phyloP scores from a whole-genome alignment of 768 basidiomycete species.

The Dendrothele bispora region DNA sequence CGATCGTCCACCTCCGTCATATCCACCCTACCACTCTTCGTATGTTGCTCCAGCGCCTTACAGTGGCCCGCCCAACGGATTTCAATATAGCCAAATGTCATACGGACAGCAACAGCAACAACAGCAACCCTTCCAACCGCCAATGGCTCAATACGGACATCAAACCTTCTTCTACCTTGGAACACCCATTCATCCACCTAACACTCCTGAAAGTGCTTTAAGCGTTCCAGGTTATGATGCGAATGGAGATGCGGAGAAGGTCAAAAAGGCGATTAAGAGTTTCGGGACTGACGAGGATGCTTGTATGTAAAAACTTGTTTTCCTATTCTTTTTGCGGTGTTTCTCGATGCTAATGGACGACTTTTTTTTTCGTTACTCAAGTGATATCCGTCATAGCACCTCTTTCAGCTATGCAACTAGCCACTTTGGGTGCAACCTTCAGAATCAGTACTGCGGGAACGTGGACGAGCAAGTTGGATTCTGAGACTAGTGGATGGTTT shows the following conservation, averaged over 20 bases:
- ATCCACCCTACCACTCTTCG: not conserved
- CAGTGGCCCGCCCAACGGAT: not conserved
- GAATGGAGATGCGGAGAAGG: constrained; percentile 3
- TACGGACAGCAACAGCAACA: not conserved
- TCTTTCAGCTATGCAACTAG: constrained; percentile 5
- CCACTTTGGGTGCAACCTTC: constrained; percentile 1
- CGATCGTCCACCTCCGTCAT: too few relatives aligned
- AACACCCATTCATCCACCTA: not conserved
- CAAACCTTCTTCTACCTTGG: not conserved
- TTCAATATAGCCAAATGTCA: not conserved
- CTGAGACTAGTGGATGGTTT: constrained; percentile 5
- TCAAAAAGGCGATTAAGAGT: constrained; percentile 7
- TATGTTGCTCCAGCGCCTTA: too few relatives aligned
- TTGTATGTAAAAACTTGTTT: not conserved
- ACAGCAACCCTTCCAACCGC: too few relatives aligned
- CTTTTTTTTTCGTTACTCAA: not conserved
- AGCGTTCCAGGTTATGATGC: constrained; percentile 6
- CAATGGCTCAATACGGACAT: too few relatives aligned
- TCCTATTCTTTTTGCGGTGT: not conserved
- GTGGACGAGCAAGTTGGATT: not conserved
- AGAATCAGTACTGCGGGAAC: constrained; percentile 1
- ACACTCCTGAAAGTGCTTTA: not conserved
- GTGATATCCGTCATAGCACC: constrained; percentile 1
- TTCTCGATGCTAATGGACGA: not conserved
- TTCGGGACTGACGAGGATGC: constrained; percentile 9